A percentile compares a stretch with the other conserved stretches of the same genome.
Conservation (phyloP, 257 asterid genomes). For the Ocimum tenuiflorum region DNA sequence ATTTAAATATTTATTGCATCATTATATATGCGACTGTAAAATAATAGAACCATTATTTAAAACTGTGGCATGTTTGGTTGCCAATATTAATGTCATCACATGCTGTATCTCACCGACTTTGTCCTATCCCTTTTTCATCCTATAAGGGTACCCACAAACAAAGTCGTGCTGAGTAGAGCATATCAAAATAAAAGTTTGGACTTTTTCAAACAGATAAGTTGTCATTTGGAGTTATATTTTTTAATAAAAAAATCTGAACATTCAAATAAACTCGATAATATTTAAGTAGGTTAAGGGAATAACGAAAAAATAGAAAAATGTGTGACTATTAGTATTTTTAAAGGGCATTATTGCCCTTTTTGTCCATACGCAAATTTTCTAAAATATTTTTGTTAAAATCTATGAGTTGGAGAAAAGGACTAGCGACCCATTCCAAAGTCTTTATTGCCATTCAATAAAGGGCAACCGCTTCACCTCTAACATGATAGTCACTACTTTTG, state of each 20-base stretch:
- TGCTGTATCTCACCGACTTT: constrained; percentile 14
- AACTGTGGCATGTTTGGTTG: constrained; percentile 20
- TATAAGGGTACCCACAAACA: too few relatives aligned
- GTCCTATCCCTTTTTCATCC: constrained; percentile 1
- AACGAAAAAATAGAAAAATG: neutral
- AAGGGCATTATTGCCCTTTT: constrained; percentile 15
- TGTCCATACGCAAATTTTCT: neutral
- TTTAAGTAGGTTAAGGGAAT: too few relatives aligned
- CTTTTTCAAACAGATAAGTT: too few relatives aligned
- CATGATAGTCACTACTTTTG: constrained; percentile 20
- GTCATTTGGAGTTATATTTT: too few relatives aligned
- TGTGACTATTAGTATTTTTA: too few relatives aligned
- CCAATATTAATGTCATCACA: constrained; percentile 26
- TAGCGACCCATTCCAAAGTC: constrained; percentile 17
- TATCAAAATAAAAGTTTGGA: too few relatives aligned
- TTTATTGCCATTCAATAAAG: constrained; percentile 23
- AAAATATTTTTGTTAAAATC: neutral
- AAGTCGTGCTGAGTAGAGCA: too few relatives aligned
- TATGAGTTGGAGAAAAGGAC: constrained; percentile 20
- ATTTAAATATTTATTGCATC: neutral
- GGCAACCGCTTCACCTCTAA: constrained; percentile 24
- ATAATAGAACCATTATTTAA: neutral
- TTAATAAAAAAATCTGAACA: too few relatives aligned
- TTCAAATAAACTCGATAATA: too few relatives aligned
- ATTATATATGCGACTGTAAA: neutral